Base-by-base conservation (phyloP, 2,329 filamentous ascomycete species). In the Didymella keratinophila region DNA sequence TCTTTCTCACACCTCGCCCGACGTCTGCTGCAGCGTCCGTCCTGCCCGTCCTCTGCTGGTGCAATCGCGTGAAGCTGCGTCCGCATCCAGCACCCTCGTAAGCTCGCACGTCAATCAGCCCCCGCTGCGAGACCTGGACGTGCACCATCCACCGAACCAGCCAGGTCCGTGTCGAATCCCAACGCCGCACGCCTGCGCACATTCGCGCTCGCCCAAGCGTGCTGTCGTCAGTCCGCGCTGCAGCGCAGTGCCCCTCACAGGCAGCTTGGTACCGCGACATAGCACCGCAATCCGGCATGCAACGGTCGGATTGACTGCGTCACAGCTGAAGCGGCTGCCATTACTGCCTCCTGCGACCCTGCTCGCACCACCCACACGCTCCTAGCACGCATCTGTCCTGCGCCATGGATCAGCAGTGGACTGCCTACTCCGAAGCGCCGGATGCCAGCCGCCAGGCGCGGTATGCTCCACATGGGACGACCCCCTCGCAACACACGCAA, bases 321-420 rank as follows among this genome's bases (percentile, higher is more conserved):
- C 68, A 70, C 66, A 73, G 73, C 72, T 76, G 71, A 71, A 68
- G 54, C 66, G 61, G 72, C 71, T 72, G 41, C 41, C 23, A 43
- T 27, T 43, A 25, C 41, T 43, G 69, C 66, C 67, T 51, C 57
- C 46, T 61, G 64, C 65, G 67, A 66, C 61, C 51, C 56, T 57
- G 41, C 58, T 56, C 60, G 50, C 55, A 45, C 53, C 59, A 58
- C 50, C 50, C 46, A 54, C 45, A 50, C 56, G 45, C 45, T 53
- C 41, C 45, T 34, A 50, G 53, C 56, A 50, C 56, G 50, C 56
- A 58, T 11, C 30, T 32, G 56, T n/a, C 45, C 50, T 23, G 56
- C 56, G 46, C 39, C 61, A 76, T 76, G 73, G 73, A 77, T 60
- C 73, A 74, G 64, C 75, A 76, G 73, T 78, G 75, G 75, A 65